Evolutionary conservation across 257 asterid genomes (phyloP), one percentile per base, ranked within the genome.

Genomic region (Jaltomata sinuosa): DNA sequence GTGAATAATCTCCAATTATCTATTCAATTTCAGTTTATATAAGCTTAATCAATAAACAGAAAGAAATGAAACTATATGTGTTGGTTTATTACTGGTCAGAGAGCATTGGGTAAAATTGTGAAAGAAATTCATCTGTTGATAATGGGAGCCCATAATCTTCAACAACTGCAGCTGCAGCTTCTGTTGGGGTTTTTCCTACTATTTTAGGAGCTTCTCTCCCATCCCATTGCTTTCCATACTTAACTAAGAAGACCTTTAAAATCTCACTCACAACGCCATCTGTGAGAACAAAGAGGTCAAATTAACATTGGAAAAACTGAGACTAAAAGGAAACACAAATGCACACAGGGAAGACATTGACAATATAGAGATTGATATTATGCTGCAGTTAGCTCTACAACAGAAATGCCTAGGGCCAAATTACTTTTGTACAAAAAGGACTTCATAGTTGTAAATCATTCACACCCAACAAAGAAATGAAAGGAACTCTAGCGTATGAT

Each of bases 221-320:
- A 84, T 94, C 96, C 99, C 98, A 96, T 83, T 94, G 91, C 92
- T 96, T 94, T 62, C 96, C 98, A 84, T 91, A 87, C 88, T 91
- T 94, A 69, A 86, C 91, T 90, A 96, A 88, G 90, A 89, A 91
- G 86, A 78, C 83, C 86, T 85, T 94, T 88, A 96, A 59, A 68
- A 93, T 86, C 85, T 91, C 93, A 67, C 62, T 90, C 84, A 94
- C 98, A 80, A 92, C 83, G 84, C 94, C 96, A 91, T 96, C 98
- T 96, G 93, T 85, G 59, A 86, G 27, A 59, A 59, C 85, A 69
- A 55, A 45, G 80, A 67, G 65, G 7, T 68, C 19, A 61, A 42
- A 74, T 81, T 59, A 80, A 59, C 82, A 77, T 34, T 9, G 64
- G 54, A 68, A 12, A 18, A 25, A 22, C 34, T n/a, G 53, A 36